Percentiles rank a stretch among this genome's conserved stretches.
phyloP scores from a whole-genome alignment of 2,329 filamentous ascomycete genomes.

The Lasiodiplodia citricola region DNA sequence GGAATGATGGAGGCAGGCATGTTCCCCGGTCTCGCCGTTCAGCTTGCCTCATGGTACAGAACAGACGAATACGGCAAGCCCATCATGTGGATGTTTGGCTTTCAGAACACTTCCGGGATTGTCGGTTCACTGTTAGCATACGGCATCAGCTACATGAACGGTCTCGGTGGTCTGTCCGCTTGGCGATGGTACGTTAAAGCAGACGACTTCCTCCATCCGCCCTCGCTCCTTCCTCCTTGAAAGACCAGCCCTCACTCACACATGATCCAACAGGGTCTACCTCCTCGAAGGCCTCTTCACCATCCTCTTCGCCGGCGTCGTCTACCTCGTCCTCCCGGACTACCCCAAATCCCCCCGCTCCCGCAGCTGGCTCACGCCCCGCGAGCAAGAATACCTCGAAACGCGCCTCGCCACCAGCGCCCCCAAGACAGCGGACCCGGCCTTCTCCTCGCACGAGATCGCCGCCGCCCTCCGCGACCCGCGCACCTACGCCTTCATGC shows the following conservation, averaged over 20 bases:
- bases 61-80: constrained; percentile 45
- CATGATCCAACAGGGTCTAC: constrained; percentile 43
- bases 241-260: not conserved
- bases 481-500: constrained; percentile 46
- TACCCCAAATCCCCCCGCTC: constrained; percentile 50
- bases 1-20: constrained; percentile 38
- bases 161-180: constrained; percentile 30
- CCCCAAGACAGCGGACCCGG: constrained; percentile 44
- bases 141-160: constrained; percentile 34
- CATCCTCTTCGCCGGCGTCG: constrained; percentile 46
- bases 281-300: constrained; percentile 52
- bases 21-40: constrained; percentile 38
- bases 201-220: not conserved
- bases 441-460: constrained; percentile 45
- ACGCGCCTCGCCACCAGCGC: constrained; percentile 46
- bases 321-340: constrained; percentile 51
- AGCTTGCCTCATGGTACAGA: constrained; percentile 45
- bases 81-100: constrained; percentile 43
- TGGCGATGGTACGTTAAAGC: constrained; percentile 30
- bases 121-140: constrained; percentile 39
- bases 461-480: constrained; percentile 42
- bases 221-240: not conserved
- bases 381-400: constrained; percentile 51
- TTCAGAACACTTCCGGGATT: constrained; percentile 41
- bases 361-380: constrained; percentile 43